phyloP scores from a whole-genome alignment of 108 stramenopile species.

The Discostella pseudostelligera region DNA sequence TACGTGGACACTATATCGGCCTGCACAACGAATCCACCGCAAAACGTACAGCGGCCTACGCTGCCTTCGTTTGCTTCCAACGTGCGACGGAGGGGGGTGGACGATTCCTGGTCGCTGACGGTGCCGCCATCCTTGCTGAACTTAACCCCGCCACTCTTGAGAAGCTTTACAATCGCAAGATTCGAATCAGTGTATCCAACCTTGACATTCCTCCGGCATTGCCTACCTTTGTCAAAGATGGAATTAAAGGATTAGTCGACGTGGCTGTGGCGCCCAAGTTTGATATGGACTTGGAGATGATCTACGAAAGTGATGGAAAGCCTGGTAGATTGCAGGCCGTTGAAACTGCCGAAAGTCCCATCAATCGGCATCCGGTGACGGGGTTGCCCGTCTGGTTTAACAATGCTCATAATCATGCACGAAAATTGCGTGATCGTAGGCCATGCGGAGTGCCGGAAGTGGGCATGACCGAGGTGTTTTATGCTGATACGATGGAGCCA shows the following conservation, averaged over 20 bases:
- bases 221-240: constrained; percentile 70
- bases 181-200: constrained; percentile 84
- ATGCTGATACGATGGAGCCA: constrained; percentile 87
- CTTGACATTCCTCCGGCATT: constrained; percentile 74
- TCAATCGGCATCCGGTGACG: constrained; percentile 89
- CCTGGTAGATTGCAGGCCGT: constrained; percentile 83
- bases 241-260: constrained; percentile 69
- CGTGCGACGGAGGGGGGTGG: constrained; percentile 88
- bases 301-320: constrained; percentile 85
- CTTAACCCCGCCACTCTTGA: constrained; percentile 68
- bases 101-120: constrained; percentile 87
- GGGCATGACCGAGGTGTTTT: constrained; percentile 93
- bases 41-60: constrained; percentile 90
- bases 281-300: constrained; percentile 94
- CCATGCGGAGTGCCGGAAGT: constrained; percentile 92
- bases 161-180: constrained; percentile 74
- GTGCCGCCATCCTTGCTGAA: constrained; percentile 84
- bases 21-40: constrained; percentile 87
- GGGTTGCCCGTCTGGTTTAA: constrained; percentile 89
- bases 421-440: constrained; percentile 81
- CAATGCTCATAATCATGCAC: constrained; percentile 89
- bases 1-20: constrained; percentile 87
- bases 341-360: constrained; percentile 79
- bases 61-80: constrained; percentile 91
- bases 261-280: constrained; percentile 88